Conservation (phyloP, 495 filamentous ascomycete genomes). For the Penicillium soppii region DNA sequence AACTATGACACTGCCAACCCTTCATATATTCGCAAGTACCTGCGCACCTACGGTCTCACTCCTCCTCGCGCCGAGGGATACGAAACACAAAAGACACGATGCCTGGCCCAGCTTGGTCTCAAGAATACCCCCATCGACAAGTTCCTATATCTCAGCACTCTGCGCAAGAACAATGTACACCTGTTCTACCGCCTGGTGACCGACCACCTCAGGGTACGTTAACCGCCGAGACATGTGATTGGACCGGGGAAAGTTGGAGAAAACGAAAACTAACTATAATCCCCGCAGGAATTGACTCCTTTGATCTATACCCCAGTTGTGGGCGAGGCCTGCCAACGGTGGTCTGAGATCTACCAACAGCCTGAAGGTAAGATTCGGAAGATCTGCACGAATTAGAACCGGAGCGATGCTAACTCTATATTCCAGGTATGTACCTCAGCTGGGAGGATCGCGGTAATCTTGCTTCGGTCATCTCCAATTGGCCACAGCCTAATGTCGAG, state of each 20-base stretch:
- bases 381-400: slow-evolving; percentile 23
- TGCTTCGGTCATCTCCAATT: slow-evolving; percentile 79
- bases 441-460: slow-evolving; percentile 86
- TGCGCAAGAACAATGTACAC: slow-evolving; percentile 87
- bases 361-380: slow-evolving; percentile 66
- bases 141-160: slow-evolving; percentile 86
- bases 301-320: slow-evolving; percentile 97
- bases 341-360: slow-evolving; percentile 93
- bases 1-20: slow-evolving; percentile 64
- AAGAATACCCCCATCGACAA: slow-evolving; percentile 85
- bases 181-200: slow-evolving; percentile 93
- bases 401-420: slow-evolving; percentile 25
- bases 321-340: slow-evolving; percentile 92
- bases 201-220: slow-evolving; percentile 73
- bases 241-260: neutral
- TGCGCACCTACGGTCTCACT: slow-evolving; percentile 68
- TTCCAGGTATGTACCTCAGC: slow-evolving; percentile 77
- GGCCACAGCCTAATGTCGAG: slow-evolving; percentile 83
- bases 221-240: slow-evolving; percentile 9
- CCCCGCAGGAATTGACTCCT: slow-evolving; percentile 73
- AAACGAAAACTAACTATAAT: slow-evolving; percentile 9
- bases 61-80: slow-evolving; percentile 70
- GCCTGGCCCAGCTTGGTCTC: slow-evolving; percentile 70
- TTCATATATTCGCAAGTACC: slow-evolving; percentile 63
- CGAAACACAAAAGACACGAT: slow-evolving; percentile 67